A percentile compares a stretch with the other conserved stretches of the same genome.
phyloP scores from a whole-genome alignment of 306 rosid species.

The Gastrolobium bilobum region DNA sequence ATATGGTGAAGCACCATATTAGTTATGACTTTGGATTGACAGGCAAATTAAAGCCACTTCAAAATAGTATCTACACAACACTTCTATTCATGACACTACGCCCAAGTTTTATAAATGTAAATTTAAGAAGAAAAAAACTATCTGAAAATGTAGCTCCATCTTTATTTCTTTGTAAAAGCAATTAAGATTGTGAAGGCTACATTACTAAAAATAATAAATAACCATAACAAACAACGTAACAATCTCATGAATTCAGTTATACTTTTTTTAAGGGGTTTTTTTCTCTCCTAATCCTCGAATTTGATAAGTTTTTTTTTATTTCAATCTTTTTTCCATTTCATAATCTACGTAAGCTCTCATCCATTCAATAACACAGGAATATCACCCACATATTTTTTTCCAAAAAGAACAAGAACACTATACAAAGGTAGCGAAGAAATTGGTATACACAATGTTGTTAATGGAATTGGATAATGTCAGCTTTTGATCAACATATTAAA shows the following conservation, averaged over 20 bases:
- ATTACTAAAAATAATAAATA: background rate
- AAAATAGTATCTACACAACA: background rate
- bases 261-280: background rate
- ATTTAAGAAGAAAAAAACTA: background rate
- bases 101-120: background rate
- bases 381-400: conserved; percentile 3
- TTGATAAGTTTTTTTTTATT: background rate
- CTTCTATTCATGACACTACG: background rate
- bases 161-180: background rate
- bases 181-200: background rate
- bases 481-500: background rate
- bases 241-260: conserved; percentile 6
- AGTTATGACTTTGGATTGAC: background rate
- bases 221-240: background rate
- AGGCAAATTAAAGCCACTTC: background rate
- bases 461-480: background rate
- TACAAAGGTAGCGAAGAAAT: background rate
- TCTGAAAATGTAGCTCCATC: background rate
- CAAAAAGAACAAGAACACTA: background rate
- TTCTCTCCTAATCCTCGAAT: background rate
- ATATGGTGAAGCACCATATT: too few relatives aligned
- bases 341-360: background rate
- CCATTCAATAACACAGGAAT: background rate
- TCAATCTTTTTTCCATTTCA: background rate
- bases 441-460: background rate